These are phyloP conservation scores for Triticum timopheevii DNA, from an alignment of 176 grass and related monocot genomes.

Conservation along the genomic window DNA sequence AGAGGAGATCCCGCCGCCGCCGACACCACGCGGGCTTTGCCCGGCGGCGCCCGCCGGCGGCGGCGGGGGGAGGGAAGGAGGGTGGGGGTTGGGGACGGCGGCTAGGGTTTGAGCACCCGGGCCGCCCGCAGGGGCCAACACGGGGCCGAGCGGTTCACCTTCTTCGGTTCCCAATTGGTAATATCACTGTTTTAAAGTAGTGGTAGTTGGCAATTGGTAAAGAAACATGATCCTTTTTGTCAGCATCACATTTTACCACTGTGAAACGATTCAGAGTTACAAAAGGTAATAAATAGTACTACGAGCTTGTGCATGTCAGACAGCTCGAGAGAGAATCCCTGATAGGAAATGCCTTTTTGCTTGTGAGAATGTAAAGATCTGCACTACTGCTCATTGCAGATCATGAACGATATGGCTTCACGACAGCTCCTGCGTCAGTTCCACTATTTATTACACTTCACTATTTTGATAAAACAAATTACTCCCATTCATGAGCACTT, in stretches of 20 bases:
- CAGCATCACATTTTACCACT: background rate
- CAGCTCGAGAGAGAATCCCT: background rate
- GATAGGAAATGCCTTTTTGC: background rate
- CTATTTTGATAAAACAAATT: background rate
- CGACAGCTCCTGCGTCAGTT: no score
- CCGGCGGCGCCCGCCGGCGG: no score
- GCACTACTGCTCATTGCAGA: background rate
- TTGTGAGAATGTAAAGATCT: background rate
- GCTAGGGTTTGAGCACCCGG: no score
- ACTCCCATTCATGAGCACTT: constrained; percentile 20
- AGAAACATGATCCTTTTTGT: background rate
- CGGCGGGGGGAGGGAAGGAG: no score
- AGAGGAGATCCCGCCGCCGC: no score
- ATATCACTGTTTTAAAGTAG: background rate
- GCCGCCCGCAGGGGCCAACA: no score
- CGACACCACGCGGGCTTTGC: no score
- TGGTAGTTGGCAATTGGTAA: background rate
- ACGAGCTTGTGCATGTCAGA: background rate
- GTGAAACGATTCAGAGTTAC: background rate
- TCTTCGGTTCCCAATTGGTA: no score
- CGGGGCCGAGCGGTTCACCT: no score
- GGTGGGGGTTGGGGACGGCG: no score
- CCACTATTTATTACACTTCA: background rate
- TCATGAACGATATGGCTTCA: background rate
- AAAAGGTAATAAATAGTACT: background rate